phyloP scores from a whole-genome alignment of 2,329 filamentous ascomycete species.

The Colletotrichum chlorophyti region DNA sequence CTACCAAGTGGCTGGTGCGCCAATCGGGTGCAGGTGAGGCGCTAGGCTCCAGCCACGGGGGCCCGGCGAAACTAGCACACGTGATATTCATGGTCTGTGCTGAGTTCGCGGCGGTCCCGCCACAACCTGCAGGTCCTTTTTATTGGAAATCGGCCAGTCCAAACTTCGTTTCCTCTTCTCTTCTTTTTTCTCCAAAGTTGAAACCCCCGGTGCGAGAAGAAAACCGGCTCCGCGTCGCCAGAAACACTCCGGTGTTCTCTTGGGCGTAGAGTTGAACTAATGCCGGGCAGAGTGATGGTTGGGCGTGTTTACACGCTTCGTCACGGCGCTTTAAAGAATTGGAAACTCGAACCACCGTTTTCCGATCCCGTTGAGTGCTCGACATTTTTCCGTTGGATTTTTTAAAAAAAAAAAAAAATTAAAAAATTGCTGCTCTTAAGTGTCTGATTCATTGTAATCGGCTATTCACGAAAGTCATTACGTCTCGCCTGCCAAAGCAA shows the following conservation, averaged over 20 bases:
- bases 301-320: constrained; percentile 33
- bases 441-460: too few species aligned
- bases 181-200: constrained; percentile 58
- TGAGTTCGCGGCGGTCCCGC: neutral
- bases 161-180: constrained; percentile 35
- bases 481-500: too few species aligned
- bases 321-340: constrained; percentile 70
- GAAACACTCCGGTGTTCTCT: constrained; percentile 38
- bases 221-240: constrained; percentile 57
- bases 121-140: constrained; percentile 18
- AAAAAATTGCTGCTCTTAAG: too few species aligned
- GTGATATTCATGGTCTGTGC: constrained; percentile 18
- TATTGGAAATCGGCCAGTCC: constrained; percentile 3
- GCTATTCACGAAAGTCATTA: too few species aligned
- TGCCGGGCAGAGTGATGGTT: constrained; percentile 62
- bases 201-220: constrained; percentile 60
- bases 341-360: constrained; percentile 61
- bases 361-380: constrained; percentile 70
- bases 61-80: neutral
- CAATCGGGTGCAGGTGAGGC: neutral
- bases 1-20: constrained; percentile 23
- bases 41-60: neutral
- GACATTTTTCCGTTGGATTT: constrained; percentile 52
- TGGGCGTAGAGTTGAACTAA: constrained; percentile 61
- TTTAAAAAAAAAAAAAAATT: too few species aligned